Evolutionary conservation across 768 basidiomycete genomes (phyloP).

Genomic region (Pulveroboletus sp.): DNA sequence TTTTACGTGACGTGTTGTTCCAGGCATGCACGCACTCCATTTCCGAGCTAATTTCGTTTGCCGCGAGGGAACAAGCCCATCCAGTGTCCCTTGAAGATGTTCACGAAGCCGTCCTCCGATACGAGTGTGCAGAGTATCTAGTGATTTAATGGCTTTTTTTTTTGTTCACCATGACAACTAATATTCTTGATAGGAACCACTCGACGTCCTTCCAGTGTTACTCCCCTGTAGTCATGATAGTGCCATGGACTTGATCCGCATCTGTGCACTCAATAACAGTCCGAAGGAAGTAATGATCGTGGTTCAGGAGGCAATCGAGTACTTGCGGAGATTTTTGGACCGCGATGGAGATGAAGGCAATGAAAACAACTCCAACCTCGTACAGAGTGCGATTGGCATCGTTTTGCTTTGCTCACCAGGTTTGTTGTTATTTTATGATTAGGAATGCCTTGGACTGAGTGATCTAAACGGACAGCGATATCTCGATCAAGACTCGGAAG

Average conservation of each 20-base stretch:
- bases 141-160: conserved; percentile 2
- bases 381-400: conserved; percentile 16
- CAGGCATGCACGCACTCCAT: conserved; percentile 17
- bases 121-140: conserved; percentile 15
- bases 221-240: conserved; percentile 29
- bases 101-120: conserved; percentile 10
- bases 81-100: conserved; percentile 17
- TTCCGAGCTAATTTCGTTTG: conserved; percentile 20
- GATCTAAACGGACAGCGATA: conserved; percentile 18
- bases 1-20: background rate
- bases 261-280: conserved; percentile 29
- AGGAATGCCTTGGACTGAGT: background rate
- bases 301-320: conserved; percentile 37
- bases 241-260: conserved; percentile 30
- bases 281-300: conserved; percentile 42
- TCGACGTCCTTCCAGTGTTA: conserved; percentile 35
- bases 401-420: conserved; percentile 21
- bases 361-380: conserved; percentile 8
- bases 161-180: background rate
- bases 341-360: conserved; percentile 14
- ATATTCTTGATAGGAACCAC: conserved; percentile 32
- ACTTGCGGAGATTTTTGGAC: conserved; percentile 17
- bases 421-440: background rate
- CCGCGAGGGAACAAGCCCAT: conserved; percentile 1
- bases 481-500: conserved; percentile 24